These are phyloP conservation scores for Karstenula rhodostoma DNA, from an alignment of 2,329 filamentous ascomycete genomes.

Conservation along the genomic window DNA sequence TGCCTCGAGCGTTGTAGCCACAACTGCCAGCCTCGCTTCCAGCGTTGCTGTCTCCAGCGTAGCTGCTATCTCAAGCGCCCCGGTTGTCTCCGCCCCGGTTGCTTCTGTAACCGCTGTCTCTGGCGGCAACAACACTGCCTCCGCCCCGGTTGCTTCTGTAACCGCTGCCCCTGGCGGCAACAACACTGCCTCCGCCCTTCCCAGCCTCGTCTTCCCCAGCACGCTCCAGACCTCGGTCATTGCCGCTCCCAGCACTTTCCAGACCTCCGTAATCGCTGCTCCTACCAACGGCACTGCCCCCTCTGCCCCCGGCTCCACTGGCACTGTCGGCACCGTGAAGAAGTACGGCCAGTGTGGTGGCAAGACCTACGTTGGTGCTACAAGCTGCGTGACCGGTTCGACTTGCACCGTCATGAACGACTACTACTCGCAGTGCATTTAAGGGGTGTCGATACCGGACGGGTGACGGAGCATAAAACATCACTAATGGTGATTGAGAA, in stretches of 20 bases:
- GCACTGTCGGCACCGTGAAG: constrained; percentile 18
- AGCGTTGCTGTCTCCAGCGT: neutral
- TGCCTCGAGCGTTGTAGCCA: constrained; percentile 14
- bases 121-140: neutral
- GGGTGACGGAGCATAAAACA: neutral
- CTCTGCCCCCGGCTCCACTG: constrained; percentile 14
- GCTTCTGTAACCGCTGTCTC: neutral
- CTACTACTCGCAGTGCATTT: constrained; percentile 57
- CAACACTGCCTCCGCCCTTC: neutral
- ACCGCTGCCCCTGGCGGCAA: neutral
- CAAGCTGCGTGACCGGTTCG: constrained; percentile 49
- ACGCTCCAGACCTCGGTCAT: neutral
- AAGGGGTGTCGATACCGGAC: neutral
- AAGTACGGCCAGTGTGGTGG: constrained; percentile 55
- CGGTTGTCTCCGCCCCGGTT: neutral
- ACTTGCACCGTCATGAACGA: constrained; percentile 53
- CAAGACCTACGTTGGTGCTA: constrained; percentile 49
- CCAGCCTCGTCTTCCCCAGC: neutral
- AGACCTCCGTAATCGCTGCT: constrained; percentile 8
- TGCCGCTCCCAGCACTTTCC: neutral
- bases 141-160: no score
- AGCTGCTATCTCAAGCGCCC: neutral
- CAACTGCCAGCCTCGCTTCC: constrained; percentile 1
- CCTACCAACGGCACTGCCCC: constrained; percentile 11
- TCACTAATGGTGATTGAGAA: neutral